Base-by-base conservation (phyloP, 192 early-diverging fungal species). In the Linnemannia hyalina region DNA sequence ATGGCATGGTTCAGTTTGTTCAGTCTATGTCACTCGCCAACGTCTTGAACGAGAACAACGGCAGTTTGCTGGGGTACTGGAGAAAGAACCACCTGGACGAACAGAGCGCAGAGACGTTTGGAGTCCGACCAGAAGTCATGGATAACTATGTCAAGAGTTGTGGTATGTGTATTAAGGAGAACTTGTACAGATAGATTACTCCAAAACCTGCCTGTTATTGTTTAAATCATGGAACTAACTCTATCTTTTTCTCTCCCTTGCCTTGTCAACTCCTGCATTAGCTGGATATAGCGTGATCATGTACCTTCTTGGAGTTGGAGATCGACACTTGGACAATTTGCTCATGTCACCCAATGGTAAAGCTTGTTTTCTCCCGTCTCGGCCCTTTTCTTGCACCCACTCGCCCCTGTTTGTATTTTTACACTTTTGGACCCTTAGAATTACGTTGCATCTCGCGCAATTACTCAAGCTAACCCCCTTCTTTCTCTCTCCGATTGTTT, bases 231-330 rank as follows among this genome's bases (percentile, higher is more conserved):
- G 49, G 49, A 52, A 35, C 65, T 63, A 54, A 26, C 60, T 35
- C 38, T 68, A 29, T 68, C 41, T 70, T 44, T 35, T 55, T 40
- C 38, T 40, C 35, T 70, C 44, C 1, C 11, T 49, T 71, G 81
- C 38, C 3, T 52, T 52, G 49, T 20, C 4, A 44, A 65, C 46
- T 71, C 69, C 35, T 46, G 35, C 40, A 82, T 90, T 13, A 97
- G 94, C 99, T 65, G 99, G 98, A 5, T 99, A 99, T 90, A 99
- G 97, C 84, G 98, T 99, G 15, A 99, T 99, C 68, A 99, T 97
- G 11, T 99, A 99, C 88, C 82, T 99, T 20, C 91, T 99, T 13
- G 99, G 98, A 38, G 96, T 99, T 20, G 99, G 99, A 42, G 99
- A 99, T 88, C 94, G 99, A 5, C 99, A 99, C 88, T 89, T 99